Evolutionary conservation across 306 rosid genomes (phyloP).

Genomic region (Malus domestica): ASM211411v1 NC_041796.1:414501-415000

Average conservation of each 20-base stretch:
- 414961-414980: constrained; percentile 84
- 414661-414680: constrained; percentile 82
- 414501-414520: constrained; percentile 61
- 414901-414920: constrained; percentile 77
- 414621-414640: constrained; percentile 95
- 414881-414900: constrained; percentile 77
- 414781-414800: constrained; percentile 64
- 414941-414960: constrained; percentile 90
- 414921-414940: constrained; percentile 73
- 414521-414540: constrained; percentile 67
- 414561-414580: constrained; percentile 91
- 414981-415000: constrained; percentile 82
- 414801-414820: constrained; percentile 82
- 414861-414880: constrained; percentile 74
- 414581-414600: constrained; percentile 73
- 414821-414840: constrained; percentile 64
- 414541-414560: constrained; percentile 91
- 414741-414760: constrained; percentile 68
- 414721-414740: constrained; percentile 62
- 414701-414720: constrained; percentile 72
- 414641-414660: constrained; percentile 90
- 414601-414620: constrained; percentile 99
- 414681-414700: constrained; percentile 61
- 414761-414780: constrained; percentile 55
- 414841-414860: constrained; percentile 82